Base-by-base conservation (phyloP, 169 alveolate genomes). In the Plasmodium gallinaceum region DNA sequence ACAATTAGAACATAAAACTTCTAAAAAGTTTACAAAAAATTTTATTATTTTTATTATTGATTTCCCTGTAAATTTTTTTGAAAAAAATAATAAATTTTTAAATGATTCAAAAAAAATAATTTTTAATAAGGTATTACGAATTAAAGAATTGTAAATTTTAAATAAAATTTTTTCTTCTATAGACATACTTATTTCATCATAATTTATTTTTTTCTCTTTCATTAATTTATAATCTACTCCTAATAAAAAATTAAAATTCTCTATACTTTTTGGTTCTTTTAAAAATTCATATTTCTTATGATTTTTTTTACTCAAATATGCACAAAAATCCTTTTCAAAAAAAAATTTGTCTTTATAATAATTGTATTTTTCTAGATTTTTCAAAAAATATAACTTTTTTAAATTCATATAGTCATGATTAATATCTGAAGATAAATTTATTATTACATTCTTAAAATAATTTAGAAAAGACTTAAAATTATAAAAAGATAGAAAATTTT, bases 31-130 rank as follows among this genome's bases (percentile, higher is more conserved):
- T 14, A 71, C 9, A 86, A 86, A 86, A 48, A 70, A 73, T 37
- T 86, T 60, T 26, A 86, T 61, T 58, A 86, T 58, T 71, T 86
- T 86, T 70, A 86, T 86, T 18, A 86, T 57, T 12, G 88, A 42
- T 73, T 86, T 86, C 39, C 37, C 70, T 20, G 88, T 60, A 71
- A 70, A 86, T 61, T 86, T 86, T 74, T 86, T 86, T 37, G 88
- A 86, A 71, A 70, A 86, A 4, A 73, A 70, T 22, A 86, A 52
- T 26, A 70, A 52, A 45, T 86, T 86, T 71, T 51, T 86, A 69
- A 86, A 86, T n/a, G 74, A 54, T 73, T 86, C 88, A 14, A 86
- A 70, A 52, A 86, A 86, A 43, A 71, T 52, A 24, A 24, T 42
- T 60, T 45, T 86, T 45, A 86, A 70, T 52, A 86, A 73, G 12